These are phyloP conservation scores for Linnemannia elongata DNA, from an alignment of 192 early-diverging fungal species.

Conservation along the genomic window DNA sequence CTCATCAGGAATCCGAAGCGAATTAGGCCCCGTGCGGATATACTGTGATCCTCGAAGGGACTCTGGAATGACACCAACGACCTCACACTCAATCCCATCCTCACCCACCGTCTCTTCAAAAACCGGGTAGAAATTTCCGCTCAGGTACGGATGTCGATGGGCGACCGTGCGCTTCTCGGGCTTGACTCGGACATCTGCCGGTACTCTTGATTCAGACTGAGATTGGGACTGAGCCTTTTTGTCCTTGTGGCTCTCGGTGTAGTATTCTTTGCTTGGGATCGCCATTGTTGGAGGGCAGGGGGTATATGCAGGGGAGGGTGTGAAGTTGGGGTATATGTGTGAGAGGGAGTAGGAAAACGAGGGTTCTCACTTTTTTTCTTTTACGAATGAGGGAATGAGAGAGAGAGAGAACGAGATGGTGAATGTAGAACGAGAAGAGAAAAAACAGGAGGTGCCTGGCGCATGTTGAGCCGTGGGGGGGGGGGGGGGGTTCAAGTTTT, in stretches of 20 bases:
- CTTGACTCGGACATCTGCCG: neutral
- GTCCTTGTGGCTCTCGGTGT: neutral
- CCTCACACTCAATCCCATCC: slow-evolving; percentile 49
- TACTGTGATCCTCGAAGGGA: slow-evolving; percentile 37
- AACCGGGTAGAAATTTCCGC: slow-evolving; percentile 50
- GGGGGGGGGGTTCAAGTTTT: neutral
- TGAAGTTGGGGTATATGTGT: neutral
- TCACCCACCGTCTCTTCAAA: slow-evolving; percentile 49
- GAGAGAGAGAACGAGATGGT: neutral
- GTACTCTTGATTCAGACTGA: neutral
- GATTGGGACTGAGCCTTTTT: neutral
- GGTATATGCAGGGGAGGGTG: neutral
- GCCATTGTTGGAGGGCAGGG: neutral
- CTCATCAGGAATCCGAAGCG: slow-evolving; percentile 25
- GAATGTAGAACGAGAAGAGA: neutral
- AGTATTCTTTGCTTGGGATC: neutral
- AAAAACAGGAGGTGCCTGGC: neutral
- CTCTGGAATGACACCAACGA: slow-evolving; percentile 37
- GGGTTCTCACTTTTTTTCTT: neutral
- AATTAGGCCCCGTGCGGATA: slow-evolving; percentile 50
- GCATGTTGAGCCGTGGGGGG: neutral
- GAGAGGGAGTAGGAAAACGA: neutral
- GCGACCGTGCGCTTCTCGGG: neutral
- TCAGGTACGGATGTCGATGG: slow-evolving; percentile 45
- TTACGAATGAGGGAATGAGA: neutral